Conservation (phyloP, 2,329 filamentous ascomycete species). For the Sporothrix humicola region DNA sequence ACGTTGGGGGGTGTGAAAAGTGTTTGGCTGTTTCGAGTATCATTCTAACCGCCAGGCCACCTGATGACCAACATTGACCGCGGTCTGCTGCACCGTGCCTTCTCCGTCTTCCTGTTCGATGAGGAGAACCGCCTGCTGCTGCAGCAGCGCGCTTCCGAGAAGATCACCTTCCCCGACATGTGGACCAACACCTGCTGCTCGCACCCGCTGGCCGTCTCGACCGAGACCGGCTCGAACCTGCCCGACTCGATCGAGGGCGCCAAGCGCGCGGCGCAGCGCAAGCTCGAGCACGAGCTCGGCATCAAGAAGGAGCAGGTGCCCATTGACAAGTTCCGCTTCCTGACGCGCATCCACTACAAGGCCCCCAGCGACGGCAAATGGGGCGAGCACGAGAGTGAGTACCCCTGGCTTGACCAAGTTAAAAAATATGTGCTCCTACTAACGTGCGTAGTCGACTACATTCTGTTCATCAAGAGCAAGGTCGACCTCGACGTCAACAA, state of each 20-base stretch:
- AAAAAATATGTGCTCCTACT: neutral
- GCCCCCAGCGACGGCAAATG: constrained; percentile 96
- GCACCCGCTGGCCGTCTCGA: constrained; percentile 88
- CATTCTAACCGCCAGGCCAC: constrained; percentile 67
- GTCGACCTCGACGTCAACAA: constrained; percentile 81
- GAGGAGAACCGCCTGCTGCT: constrained; percentile 89
- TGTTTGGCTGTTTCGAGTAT: neutral
- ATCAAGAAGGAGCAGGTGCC: constrained; percentile 90
- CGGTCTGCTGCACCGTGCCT: constrained; percentile 93
- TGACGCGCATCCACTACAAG: constrained; percentile 98
- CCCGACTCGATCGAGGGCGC: constrained; percentile 82
- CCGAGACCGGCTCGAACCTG: constrained; percentile 85
- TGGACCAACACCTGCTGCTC: constrained; percentile 99
- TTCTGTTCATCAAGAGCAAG: constrained; percentile 94
- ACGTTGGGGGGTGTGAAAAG: constrained; percentile 50
- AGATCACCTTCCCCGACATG: constrained; percentile 99
- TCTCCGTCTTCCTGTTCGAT: constrained; percentile 98
- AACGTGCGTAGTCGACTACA: constrained; percentile 79
- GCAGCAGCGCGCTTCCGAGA: constrained; percentile 93
- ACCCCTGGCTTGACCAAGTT: too few species aligned
- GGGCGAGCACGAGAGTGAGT: constrained; percentile 96
- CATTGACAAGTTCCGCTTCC: constrained; percentile 86
- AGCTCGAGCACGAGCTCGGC: constrained; percentile 92
- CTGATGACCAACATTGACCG: constrained; percentile 98
- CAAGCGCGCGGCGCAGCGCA: constrained; percentile 89